These are phyloP conservation scores for Globisporangium recalcitrans DNA, from an alignment of 352 stramenopile genomes.

Conservation along the genomic window DNA sequence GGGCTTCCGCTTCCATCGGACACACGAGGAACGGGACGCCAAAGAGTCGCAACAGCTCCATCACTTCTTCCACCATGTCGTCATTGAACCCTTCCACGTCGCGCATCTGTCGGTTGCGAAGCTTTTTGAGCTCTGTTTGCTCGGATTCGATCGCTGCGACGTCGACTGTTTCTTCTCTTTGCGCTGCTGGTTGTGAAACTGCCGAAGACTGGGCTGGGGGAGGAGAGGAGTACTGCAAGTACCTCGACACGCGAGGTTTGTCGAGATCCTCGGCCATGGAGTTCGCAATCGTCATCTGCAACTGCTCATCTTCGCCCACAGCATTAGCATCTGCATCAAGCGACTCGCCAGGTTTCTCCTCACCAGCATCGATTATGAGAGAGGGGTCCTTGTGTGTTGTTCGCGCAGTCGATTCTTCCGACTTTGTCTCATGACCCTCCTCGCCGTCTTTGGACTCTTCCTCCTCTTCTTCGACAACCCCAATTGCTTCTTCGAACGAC, in stretches of 20 bases:
- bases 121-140: slow-evolving; percentile 69
- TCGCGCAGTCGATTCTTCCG: neutral
- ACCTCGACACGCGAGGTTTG: slow-evolving; percentile 23
- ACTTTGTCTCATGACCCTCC: neutral
- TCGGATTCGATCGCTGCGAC: slow-evolving; percentile 43
- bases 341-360: neutral
- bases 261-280: slow-evolving; percentile 28
- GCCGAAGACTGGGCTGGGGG: slow-evolving; percentile 4
- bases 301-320: slow-evolving; percentile 20
- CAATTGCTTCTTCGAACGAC: slow-evolving; percentile 1
- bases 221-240: slow-evolving; percentile 42
- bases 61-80: slow-evolving; percentile 97
- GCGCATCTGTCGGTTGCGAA: slow-evolving; percentile 71
- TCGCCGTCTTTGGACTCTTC: slow-evolving; percentile 7
- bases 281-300: slow-evolving; percentile 29
- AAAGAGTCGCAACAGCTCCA: slow-evolving; percentile 95
- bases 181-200: neutral
- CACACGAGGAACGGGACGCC: slow-evolving; percentile 98
- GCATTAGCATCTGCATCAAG: slow-evolving; percentile 2
- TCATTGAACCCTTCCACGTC: slow-evolving; percentile 94
- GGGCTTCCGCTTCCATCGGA: slow-evolving; percentile 98
- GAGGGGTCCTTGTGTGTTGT: neutral
- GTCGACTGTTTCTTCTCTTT: slow-evolving; percentile 23
- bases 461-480: slow-evolving; percentile 13
- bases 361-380: neutral